phyloP scores from a whole-genome alignment of 371 early-diverging fungal genomes.

The Mortierella sp. region DNA sequence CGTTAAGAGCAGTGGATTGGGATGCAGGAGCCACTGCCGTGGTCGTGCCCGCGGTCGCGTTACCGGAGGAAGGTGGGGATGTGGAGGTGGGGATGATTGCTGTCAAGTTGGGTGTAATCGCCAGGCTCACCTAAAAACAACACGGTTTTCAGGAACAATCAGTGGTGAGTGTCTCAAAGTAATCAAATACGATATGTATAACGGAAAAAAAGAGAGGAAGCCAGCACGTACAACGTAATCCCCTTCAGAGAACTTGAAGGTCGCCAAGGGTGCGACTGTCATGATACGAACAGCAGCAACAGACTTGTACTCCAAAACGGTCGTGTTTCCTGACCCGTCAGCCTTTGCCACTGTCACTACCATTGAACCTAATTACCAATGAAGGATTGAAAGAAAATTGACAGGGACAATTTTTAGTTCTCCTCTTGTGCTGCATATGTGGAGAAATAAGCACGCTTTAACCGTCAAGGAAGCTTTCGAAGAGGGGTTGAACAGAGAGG shows the following conservation, averaged over 20 bases:
- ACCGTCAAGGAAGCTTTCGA: too few relatives aligned
- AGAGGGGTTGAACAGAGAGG: background rate
- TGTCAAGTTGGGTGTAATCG: conserved; percentile 12
- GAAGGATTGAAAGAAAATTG: background rate
- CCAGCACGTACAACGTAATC: conserved; percentile 20
- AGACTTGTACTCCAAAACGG: conserved; percentile 13
- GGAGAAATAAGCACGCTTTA: background rate
- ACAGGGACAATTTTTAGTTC: background rate
- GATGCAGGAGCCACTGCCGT: background rate
- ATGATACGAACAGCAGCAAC: background rate
- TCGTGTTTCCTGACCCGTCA: conserved; percentile 34
- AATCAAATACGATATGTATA: too few relatives aligned
- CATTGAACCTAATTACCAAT: background rate
- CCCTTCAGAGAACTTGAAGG: conserved; percentile 9
- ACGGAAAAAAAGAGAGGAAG: background rate
- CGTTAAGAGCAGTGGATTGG: background rate
- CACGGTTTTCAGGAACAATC: background rate
- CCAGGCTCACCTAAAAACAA: conserved; percentile 8
- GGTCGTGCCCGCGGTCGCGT: background rate
- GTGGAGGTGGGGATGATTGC: background rate
- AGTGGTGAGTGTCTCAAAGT: background rate
- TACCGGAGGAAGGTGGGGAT: background rate
- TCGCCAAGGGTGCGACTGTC: background rate
- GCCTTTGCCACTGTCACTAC: conserved; percentile 19
- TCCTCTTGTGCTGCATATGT: background rate